Conservation (phyloP, 2,329 filamentous ascomycete genomes). For the Colletotrichum gloeosporioides region DNA sequence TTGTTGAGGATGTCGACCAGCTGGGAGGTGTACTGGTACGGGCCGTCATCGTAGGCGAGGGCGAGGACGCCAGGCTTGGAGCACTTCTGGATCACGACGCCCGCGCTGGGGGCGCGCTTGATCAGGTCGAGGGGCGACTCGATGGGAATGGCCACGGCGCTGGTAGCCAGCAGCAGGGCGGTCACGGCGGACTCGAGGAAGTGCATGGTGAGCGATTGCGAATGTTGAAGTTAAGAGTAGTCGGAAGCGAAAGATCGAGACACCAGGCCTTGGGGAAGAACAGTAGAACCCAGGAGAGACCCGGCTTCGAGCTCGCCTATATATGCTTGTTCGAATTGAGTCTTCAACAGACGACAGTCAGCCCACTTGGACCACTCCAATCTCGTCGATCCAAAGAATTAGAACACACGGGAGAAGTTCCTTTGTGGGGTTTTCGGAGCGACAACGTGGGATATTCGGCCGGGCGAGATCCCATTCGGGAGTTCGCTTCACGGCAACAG, state of each 20-base stretch:
- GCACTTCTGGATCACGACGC: constrained; percentile 51
- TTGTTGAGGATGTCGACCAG: constrained; percentile 56
- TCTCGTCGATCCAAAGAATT: background rate
- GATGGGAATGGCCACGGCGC: constrained; percentile 33
- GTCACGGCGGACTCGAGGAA: constrained; percentile 27
- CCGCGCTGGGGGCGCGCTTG: constrained; percentile 43
- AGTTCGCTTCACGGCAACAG: background rate
- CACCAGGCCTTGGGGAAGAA: background rate
- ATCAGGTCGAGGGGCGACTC: constrained; percentile 43
- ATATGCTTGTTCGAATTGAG: background rate
- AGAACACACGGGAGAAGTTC: background rate
- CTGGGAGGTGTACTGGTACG: constrained; percentile 51
- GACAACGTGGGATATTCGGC: background rate
- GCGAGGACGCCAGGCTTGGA: constrained; percentile 49
- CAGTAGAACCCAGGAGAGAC: background rate
- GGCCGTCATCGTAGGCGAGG: constrained; percentile 60
- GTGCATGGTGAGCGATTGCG: constrained; percentile 26
- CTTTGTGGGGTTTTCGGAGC: background rate
- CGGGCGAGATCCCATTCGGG: background rate
- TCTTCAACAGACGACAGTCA: background rate
- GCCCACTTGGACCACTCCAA: constrained; percentile 14
- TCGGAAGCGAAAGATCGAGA: background rate
- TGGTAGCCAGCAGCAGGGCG: constrained; percentile 30
- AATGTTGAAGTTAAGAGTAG: background rate
- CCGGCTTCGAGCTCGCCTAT: background rate